Evolutionary conservation across 2,329 filamentous ascomycete genomes (phyloP), one percentile per base, ranked within the genome.

Genomic region (Penicillium sp.): DNA sequence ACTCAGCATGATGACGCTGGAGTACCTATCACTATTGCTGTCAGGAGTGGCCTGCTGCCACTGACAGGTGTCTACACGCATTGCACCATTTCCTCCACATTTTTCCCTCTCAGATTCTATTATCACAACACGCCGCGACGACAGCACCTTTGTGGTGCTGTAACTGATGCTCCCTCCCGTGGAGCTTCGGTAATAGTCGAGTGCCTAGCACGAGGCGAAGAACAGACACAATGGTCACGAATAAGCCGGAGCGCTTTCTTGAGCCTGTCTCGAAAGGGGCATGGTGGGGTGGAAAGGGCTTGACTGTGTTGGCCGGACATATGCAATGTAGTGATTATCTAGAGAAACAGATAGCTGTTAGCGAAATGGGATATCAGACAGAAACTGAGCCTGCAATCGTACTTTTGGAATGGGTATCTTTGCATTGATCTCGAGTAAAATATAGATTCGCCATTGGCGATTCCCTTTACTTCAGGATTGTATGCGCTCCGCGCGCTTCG

Each of bases 201-300:
- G 80, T 81, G 81, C 81, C 88, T 84, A 81, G 74, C 65, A 70
- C 73, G 74, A 82, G 89, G 90, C 91, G 87, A 80, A 95, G 83
- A 95, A 74, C 72, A 51, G 83, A 82, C 73, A 56, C 56, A 45
- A 64, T 68, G 88, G 90, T 90, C 89, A 87, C 90, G 87, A 95
- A 94, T 96, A 96, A 96, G 92, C 92, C 91, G 92, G 92, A 95
- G 91, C 89, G 84, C 84, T 86, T 87, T 86, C 85, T 92, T 86
- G 83, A 89, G 86, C 85, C 85, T 81, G 79, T 79, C 76, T 83
- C 79, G 89, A 95, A 77, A 95, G 88, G 84, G 79, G 72, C 72
- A 76, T 79, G 85, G 85, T 88, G 89, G 61, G 86, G 85, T 96
- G 88, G 90, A 87, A 84, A 86, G 82, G 79, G 90, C 84, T 95